Evolutionary conservation across 352 stramenopile species (phyloP).

Genomic region (Phytophthora citrophthora): DNA sequence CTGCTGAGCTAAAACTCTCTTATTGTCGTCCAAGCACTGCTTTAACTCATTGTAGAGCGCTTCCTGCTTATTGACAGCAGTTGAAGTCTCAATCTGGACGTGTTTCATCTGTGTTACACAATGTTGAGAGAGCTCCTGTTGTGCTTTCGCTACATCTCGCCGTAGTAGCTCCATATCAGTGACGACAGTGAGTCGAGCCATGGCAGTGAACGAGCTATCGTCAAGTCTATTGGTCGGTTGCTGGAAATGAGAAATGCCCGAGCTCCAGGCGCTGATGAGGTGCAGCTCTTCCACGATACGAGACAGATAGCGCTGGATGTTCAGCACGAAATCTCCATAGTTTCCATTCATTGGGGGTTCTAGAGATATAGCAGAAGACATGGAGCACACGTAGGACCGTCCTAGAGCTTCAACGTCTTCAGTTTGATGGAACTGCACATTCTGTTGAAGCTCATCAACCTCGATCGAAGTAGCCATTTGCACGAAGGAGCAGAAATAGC

Average conservation of each 20-base stretch:
- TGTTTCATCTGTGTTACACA: constrained; percentile 42
- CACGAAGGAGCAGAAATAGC: neutral
- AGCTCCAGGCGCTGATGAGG: constrained; percentile 51
- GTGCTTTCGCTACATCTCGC: constrained; percentile 37
- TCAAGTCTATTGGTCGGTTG: neutral
- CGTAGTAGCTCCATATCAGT: constrained; percentile 31
- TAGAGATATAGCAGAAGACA: constrained; percentile 46
- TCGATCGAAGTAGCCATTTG: constrained; percentile 15
- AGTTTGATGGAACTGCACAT: neutral
- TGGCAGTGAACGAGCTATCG: constrained; percentile 14
- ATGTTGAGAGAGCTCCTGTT: constrained; percentile 50
- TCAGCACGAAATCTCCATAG: constrained; percentile 33
- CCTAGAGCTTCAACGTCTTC: constrained; percentile 19
- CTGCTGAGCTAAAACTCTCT: constrained; percentile 38
- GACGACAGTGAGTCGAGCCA: constrained; percentile 27
- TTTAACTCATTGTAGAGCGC: constrained; percentile 36
- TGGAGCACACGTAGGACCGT: constrained; percentile 41
- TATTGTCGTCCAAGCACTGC: constrained; percentile 40
- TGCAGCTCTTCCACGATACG: constrained; percentile 65
- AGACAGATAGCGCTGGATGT: constrained; percentile 52
- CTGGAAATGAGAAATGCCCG: constrained; percentile 15
- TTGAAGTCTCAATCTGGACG: constrained; percentile 34
- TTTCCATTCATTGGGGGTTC: constrained; percentile 18
- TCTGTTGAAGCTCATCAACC: constrained; percentile 2
- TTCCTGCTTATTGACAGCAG: constrained; percentile 21